Evolutionary conservation across 208 protist species (phyloP), one percentile per base, ranked within the genome.

Genomic region (Trypanosoma brucei): DNA sequence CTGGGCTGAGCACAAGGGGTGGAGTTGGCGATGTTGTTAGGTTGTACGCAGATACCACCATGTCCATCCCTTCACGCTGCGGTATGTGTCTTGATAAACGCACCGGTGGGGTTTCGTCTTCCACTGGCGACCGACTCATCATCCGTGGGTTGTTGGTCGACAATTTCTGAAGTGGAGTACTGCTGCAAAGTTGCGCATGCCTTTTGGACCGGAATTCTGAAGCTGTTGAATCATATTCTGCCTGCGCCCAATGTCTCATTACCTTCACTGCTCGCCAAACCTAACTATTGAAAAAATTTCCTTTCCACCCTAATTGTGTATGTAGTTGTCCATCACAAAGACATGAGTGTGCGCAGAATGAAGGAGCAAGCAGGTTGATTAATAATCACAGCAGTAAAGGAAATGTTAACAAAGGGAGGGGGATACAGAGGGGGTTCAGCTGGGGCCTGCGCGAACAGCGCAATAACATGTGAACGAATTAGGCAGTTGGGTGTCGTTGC

Each of bases 71-170:
- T n/a, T 78, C 79, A 1, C 88, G 83, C 56, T 90, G 84, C 0
- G 88, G 88, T 22, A 94, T 94, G 74, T 94, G 88, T 3, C 88
- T 75, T 3, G 84, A 92, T 31, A 94, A 76, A 4, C 88, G 88
- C 55, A 79, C 64, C 52, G 55, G 70, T 9, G 74, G 78, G 2
- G 72, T 62, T 14, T 78, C 74, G n/a, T 71, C 65, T 0, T 86
- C 77, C 8, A 71, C 80, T 14, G 54, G 59, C 49, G 59, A 59
- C 14, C 53, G 66, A 22, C 38, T 3, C 37, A 65, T 5, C 3
- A 71, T 6, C 30, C 62, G 66, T 13, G 63, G 45, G 14, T 57
- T 65, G 31, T 71, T 71, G 2, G 66, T 52, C 3, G 66, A 71
- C 3, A 71, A 11, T 22, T 65, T 59, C 37, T 71, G 66, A 34